Conservation (phyloP, 345 rosid species). For the Boechera divaricarpa region DNA sequence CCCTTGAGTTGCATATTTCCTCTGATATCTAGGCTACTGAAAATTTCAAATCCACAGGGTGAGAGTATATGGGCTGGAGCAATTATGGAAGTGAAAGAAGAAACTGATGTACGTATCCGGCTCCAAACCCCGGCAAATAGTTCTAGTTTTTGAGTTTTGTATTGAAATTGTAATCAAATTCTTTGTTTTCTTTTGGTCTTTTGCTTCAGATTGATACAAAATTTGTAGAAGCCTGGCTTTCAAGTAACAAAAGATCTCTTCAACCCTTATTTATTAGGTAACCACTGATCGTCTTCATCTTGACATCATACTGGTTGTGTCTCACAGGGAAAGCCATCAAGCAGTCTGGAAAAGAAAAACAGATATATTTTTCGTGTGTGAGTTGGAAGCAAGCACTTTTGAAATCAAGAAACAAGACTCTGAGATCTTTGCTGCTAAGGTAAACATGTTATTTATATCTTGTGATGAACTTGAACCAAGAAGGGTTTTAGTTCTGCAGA, state of each 20-base stretch:
- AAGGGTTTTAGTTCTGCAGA: neutral
- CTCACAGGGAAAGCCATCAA: slow-evolving; percentile 61
- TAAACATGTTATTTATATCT: slow-evolving; percentile 1
- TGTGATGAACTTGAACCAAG: neutral
- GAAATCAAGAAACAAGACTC: slow-evolving; percentile 57
- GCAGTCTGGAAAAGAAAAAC: slow-evolving; percentile 57
- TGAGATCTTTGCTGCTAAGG: slow-evolving; percentile 68
- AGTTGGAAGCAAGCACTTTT: slow-evolving; percentile 49
- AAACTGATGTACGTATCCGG: neutral
- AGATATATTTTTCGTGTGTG: slow-evolving; percentile 60
- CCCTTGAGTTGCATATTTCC: neutral
- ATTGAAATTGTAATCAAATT: neutral
- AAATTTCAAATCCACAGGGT: neutral
- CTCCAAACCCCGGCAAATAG: no score
- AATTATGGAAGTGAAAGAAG: slow-evolving; percentile 24
- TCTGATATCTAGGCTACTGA: neutral
- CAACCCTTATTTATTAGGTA: neutral
- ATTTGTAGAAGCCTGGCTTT: slow-evolving; percentile 63
- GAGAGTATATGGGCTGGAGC: slow-evolving; percentile 25
- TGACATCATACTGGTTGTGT: neutral
- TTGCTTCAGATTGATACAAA: slow-evolving; percentile 55
- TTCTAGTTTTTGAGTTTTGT: neutral
- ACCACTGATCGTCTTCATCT: neutral
- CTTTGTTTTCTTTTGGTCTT: neutral
- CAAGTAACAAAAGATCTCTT: slow-evolving; percentile 45